phyloP scores from a whole-genome alignment of 2,329 filamentous ascomycete genomes.

The Aspergillus sp. region DNA sequence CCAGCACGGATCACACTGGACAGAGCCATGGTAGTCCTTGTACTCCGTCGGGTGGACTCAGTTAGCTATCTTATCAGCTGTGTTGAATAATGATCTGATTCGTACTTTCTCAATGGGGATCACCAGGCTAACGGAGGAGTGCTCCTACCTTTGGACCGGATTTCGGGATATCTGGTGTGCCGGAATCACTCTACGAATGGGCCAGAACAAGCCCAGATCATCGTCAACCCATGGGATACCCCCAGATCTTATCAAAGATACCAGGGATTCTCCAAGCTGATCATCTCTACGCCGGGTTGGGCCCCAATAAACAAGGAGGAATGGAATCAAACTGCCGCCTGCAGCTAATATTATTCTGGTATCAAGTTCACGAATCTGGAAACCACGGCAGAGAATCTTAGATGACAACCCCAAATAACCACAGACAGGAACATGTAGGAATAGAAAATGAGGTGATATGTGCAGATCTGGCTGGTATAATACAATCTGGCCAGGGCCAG shows the following conservation, averaged over 20 bases:
- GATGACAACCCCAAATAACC: background rate
- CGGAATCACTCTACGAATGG: background rate
- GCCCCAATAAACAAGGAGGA: background rate
- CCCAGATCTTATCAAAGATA: background rate
- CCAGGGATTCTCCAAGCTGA: background rate
- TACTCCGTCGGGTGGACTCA: no score
- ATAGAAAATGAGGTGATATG: constrained; percentile 9
- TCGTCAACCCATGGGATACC: background rate
- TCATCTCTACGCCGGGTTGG: background rate
- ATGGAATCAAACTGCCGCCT: constrained; percentile 11
- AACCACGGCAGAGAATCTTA: background rate
- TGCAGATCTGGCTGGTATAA: constrained; percentile 23
- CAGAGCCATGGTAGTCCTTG: no score
- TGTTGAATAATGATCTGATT: no score
- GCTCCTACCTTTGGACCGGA: no score
- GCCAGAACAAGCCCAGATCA: background rate
- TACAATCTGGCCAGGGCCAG: constrained; percentile 24
- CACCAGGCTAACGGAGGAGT: no score
- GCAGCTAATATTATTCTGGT: constrained; percentile 11
- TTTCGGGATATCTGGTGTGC: no score
- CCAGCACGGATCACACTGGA: no score
- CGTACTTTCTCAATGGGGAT: no score
- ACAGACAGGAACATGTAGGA: background rate
- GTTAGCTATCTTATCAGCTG: no score
- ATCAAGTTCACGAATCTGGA: background rate